Base-by-base conservation (phyloP, 2,329 filamentous ascomycete genomes). In the Aspergillaceae sp. region DNA sequence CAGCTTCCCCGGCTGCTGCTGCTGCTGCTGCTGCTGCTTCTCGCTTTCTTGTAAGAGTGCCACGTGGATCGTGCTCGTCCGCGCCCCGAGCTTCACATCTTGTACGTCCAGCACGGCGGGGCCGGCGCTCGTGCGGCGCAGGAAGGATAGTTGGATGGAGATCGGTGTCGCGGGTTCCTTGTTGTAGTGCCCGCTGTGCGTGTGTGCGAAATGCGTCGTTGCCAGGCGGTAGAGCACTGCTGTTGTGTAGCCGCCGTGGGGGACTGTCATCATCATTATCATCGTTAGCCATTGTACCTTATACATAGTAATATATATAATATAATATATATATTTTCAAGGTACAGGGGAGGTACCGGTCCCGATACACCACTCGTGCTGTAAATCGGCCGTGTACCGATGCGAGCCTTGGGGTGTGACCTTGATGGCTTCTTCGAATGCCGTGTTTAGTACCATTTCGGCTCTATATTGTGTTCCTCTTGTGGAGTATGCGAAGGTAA, bases 161-260 rank as follows among this genome's bases (percentile, higher is more conserved):
- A 85, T 77, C 4, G 80, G 80, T 47, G 83, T 75, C 1, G 81
- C 79, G 8, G 62, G 53, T 34, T 57, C 59, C 32, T 59, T 56
- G 6, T 1, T 5, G 52, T 66, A 64, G 48, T 78, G 75, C 43
- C 76, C 77, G 43, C 74, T 70, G 49, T 72, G 66, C 19, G 83
- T 75, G 4, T 80, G 76, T 5, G 73, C 63, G 67, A 83, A 83
- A 63, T 86, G 82, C 2, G 68, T 72, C 7, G 68, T 65, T 27
- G 79, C 79, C 11, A 81, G 77, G 45, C 74, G 72, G 50, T 84
- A 73, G 50, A 87, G 74, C 42, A 77, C 72, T 0, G 80, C 74
- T 7, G 82, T 82, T 10, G 85, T 78, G 56, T 83, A 84, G 48
- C 84, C 84, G 44, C 84, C 84, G 62, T 87, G 82, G 4, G 83